Percentiles rank a stretch among this genome's conserved stretches.
Conservation (phyloP, 1,139 yeast species). For the Spathaspora jeffriesii region DNA sequence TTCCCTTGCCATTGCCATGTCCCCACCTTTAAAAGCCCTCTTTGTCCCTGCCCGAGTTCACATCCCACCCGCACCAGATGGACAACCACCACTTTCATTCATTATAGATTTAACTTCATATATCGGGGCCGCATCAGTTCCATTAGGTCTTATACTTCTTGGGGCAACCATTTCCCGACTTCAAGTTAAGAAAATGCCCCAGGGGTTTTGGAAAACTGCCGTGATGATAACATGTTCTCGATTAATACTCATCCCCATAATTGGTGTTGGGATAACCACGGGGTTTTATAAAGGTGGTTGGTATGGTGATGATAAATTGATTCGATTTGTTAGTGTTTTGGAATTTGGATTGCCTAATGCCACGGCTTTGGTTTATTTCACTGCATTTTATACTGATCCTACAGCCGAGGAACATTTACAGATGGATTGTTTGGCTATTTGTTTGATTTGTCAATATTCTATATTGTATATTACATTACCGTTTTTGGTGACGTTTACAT, state of each 20-base stretch:
- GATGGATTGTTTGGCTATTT: slow-evolving; percentile 81
- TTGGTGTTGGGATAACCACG: slow-evolving; percentile 48
- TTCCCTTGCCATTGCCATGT: slow-evolving; percentile 69
- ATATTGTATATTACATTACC: slow-evolving; percentile 64
- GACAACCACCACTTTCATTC: slow-evolving; percentile 79
- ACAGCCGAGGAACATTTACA: slow-evolving; percentile 62
- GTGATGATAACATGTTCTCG: slow-evolving; percentile 34
- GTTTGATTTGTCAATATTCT: slow-evolving; percentile 68
- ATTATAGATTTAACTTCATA: slow-evolving; percentile 78
- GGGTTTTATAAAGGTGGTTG: slow-evolving; percentile 46
- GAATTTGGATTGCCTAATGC: slow-evolving; percentile 86
- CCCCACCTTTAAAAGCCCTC: slow-evolving; percentile 84
- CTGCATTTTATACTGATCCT: slow-evolving; percentile 80
- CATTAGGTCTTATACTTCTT: slow-evolving; percentile 74
- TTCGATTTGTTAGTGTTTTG: slow-evolving; percentile 69
- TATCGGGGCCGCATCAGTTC: slow-evolving; percentile 87
- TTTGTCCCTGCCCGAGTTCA: slow-evolving; percentile 49
- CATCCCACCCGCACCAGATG: slow-evolving; percentile 76
- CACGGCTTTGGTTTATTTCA: slow-evolving; percentile 78
- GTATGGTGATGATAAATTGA: slow-evolving; percentile 50
- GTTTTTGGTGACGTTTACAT: slow-evolving; percentile 59
- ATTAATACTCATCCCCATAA: slow-evolving; percentile 39
- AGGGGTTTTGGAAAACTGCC: slow-evolving; percentile 70
- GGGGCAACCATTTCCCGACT: slow-evolving; percentile 89
- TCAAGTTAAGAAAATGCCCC: slow-evolving; percentile 56